A percentile compares a stretch with the other conserved stretches of the same genome.
Evolutionary conservation across 805 yeast species (phyloP).

Genomic region (Pichia insulana): DNA sequence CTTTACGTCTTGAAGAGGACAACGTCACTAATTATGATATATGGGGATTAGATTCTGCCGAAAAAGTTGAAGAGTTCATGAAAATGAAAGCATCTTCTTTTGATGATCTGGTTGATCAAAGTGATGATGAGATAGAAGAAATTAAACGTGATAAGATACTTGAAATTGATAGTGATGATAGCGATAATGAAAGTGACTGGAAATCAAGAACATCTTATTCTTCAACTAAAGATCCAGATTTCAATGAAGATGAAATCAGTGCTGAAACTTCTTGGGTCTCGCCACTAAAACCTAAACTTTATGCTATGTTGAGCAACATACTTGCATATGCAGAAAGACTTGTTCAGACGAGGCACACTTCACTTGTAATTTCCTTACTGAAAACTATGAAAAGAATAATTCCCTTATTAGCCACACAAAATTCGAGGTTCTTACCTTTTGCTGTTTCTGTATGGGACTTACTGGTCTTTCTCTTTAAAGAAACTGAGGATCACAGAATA

Average conservation of each 20-base stretch:
- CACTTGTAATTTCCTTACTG: constrained; percentile 48
- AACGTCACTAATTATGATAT: constrained; percentile 33
- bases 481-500: constrained; percentile 23
- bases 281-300: constrained; percentile 53
- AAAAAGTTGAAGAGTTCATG: constrained; percentile 37
- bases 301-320: constrained; percentile 50
- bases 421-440: constrained; percentile 37
- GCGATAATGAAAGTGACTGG: constrained; percentile 30
- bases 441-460: constrained; percentile 49
- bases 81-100: constrained; percentile 28
- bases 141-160: constrained; percentile 19
- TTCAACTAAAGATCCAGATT: constrained; percentile 18
- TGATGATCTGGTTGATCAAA: constrained; percentile 13
- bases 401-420: constrained; percentile 47
- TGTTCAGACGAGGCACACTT: constrained; percentile 43
- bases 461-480: constrained; percentile 19
- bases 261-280: constrained; percentile 50
- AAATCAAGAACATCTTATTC: constrained; percentile 16
- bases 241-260: constrained; percentile 16
- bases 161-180: constrained; percentile 29
- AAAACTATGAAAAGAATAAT: constrained; percentile 35
- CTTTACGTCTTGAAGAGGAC: constrained; percentile 15
- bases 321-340: constrained; percentile 59
- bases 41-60: constrained; percentile 48
- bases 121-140: constrained; percentile 12